phyloP scores from a whole-genome alignment of 2,329 filamentous ascomycete genomes.

The Pseudocercospora musae region DNA sequence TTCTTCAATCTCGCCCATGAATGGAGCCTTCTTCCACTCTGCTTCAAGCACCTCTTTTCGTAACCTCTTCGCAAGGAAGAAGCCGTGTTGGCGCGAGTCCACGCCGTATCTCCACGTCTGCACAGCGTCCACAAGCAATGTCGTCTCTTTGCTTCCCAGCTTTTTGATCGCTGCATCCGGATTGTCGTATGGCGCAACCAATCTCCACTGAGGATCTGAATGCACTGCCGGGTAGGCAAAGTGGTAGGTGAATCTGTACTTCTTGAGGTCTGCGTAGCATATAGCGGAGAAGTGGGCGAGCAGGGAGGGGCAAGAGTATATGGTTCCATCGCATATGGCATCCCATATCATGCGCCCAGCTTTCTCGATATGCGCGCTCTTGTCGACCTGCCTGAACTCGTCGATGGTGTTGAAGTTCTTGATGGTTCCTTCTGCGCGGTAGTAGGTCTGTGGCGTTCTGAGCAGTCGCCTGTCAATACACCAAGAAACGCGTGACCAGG shows the following conservation, averaged over 20 bases:
- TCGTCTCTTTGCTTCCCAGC: conserved; percentile 68
- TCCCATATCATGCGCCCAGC: conserved; percentile 93
- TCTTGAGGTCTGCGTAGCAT: conserved; percentile 93
- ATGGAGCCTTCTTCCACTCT: conserved; percentile 32
- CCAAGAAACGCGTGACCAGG: background rate
- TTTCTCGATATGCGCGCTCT: conserved; percentile 70
- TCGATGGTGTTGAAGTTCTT: conserved; percentile 96
- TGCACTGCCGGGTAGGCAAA: conserved; percentile 94
- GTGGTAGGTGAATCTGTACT: conserved; percentile 97
- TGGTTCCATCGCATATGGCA: conserved; percentile 91
- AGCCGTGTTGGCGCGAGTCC: conserved; percentile 83
- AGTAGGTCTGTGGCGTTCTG: conserved; percentile 67
- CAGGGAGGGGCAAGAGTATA: conserved; percentile 90
- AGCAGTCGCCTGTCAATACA: background rate
- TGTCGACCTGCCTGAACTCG: conserved; percentile 83
- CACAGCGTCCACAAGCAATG: conserved; percentile 73
- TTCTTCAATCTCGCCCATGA: conserved; percentile 28
- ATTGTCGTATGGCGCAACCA: conserved; percentile 40
- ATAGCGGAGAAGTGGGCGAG: conserved; percentile 85
- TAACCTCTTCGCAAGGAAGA: conserved; percentile 87
- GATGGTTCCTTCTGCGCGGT: conserved; percentile 87
- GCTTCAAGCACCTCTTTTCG: conserved; percentile 37
- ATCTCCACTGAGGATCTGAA: conserved; percentile 79
- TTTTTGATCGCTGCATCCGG: conserved; percentile 43
- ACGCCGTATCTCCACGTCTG: conserved; percentile 83